Conservation (phyloP, 768 basidiomycete species). For the Boletus patriciae region DNA sequence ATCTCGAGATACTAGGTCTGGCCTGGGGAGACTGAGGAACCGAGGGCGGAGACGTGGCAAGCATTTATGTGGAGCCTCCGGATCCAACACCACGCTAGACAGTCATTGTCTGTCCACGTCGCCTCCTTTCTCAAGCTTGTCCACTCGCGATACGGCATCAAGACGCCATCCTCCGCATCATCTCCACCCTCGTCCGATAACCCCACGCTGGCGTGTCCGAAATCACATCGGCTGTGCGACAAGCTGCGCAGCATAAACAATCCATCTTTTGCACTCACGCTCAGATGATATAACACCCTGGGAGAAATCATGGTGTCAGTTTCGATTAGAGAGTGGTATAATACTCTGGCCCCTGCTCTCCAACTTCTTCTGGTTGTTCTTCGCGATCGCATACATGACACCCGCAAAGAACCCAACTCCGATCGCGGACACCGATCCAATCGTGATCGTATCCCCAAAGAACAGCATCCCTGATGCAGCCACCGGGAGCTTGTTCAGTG, state of each 20-base stretch:
- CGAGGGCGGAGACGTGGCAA: too few relatives aligned
- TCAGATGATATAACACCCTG: not conserved
- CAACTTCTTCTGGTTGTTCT: constrained; percentile 85
- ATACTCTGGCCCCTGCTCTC: constrained; percentile 61
- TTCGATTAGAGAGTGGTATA: constrained; percentile 64
- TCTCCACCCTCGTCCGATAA: constrained; percentile 1
- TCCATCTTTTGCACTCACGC: not conserved
- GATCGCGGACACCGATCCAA: constrained; percentile 88
- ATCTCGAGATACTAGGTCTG: too few relatives aligned
- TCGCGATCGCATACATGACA: constrained; percentile 88
- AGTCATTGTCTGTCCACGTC: not conserved
- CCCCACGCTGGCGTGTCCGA: not conserved
- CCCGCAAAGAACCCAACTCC: constrained; percentile 89
- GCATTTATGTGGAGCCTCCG: too few relatives aligned
- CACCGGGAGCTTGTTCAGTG: constrained; percentile 95
- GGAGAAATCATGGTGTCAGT: constrained; percentile 27
- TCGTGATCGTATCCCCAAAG: constrained; percentile 87
- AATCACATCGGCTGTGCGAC: not conserved
- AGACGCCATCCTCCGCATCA: constrained; percentile 32
- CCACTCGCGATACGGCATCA: constrained; percentile 30
- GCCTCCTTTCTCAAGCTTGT: constrained; percentile 4
- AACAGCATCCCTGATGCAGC: constrained; percentile 99
- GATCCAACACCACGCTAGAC: too few relatives aligned
- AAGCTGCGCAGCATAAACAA: not conserved
- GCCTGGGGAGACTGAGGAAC: too few relatives aligned